These are phyloP conservation scores for Dictyostelium capitatum DNA, from an alignment of 78 protist species.

Conservation along the genomic window DNA sequence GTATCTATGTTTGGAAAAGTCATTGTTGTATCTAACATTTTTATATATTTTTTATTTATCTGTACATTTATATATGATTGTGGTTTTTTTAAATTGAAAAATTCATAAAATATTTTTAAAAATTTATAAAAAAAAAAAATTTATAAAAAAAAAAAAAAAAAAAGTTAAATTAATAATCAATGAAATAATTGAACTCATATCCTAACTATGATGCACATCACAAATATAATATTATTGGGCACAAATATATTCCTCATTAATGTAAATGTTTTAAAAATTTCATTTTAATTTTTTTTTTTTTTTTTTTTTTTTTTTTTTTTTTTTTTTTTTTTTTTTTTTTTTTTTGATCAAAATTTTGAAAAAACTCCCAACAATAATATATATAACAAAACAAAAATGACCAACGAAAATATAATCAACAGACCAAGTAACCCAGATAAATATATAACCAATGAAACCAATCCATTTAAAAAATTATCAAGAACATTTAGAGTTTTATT, in stretches of 20 bases:
- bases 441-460: background rate
- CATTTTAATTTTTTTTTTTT: background rate
- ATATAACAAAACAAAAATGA: background rate
- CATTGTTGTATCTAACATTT: background rate
- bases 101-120: too few species aligned
- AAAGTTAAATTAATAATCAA: too few species aligned
- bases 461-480: constrained; percentile 40
- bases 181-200: too few species aligned
- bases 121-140: too few species aligned
- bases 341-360: background rate
- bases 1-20: background rate
- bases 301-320: background rate
- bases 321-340: background rate
- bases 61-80: background rate
- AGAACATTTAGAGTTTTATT: constrained; percentile 15
- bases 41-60: too few species aligned
- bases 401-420: background rate
- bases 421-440: background rate
- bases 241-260: too few species aligned
- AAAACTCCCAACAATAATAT: background rate
- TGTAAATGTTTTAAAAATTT: too few species aligned
- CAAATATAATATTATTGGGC: too few species aligned
- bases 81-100: background rate
- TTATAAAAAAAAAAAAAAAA: too few species aligned
- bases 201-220: too few species aligned